These are phyloP conservation scores for Aspergillus bombycis DNA, from an alignment of 2,329 filamentous ascomycete species.

Conservation along the genomic window DNA sequence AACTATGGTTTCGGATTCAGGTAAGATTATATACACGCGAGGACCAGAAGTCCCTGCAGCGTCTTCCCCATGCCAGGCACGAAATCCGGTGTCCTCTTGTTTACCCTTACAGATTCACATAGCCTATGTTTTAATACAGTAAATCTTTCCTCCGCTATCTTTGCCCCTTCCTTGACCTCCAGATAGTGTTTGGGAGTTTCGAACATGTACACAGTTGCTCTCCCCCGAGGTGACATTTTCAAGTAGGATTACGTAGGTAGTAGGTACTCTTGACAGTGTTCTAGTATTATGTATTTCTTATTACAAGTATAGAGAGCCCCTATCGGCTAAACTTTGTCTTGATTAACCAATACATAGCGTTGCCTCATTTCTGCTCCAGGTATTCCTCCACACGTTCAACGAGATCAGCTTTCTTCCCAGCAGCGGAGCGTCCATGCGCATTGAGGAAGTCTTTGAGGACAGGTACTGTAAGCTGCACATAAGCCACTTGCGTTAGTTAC, in stretches of 20 bases:
- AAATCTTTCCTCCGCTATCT: too few species aligned
- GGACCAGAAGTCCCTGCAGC: not conserved
- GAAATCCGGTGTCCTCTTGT: too few species aligned
- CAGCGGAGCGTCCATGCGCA: conserved; percentile 44
- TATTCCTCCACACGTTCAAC: conserved; percentile 54
- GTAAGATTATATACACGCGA: not conserved
- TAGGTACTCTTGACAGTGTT: not conserved
- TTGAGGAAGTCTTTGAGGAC: conserved; percentile 52
- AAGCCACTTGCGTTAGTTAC: conserved; percentile 10
- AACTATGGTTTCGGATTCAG: too few species aligned
- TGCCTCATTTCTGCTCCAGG: conserved; percentile 47
- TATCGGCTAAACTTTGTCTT: not conserved
- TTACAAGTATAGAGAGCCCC: not conserved
- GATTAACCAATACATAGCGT: not conserved
- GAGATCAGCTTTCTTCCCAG: conserved; percentile 55
- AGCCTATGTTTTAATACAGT: too few species aligned
- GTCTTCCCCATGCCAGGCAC: too few species aligned
- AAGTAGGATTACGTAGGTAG: not conserved
- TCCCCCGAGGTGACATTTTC: not conserved
- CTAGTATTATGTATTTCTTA: not conserved
- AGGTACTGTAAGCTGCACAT: conserved; percentile 47
- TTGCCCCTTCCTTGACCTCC: not conserved
- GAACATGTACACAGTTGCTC: not conserved
- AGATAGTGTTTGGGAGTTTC: not conserved
- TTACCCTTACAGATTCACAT: too few species aligned